These are phyloP conservation scores for Lepidium aucheri DNA, from an alignment of 345 rosid genomes.

Conservation along the genomic window DNA sequence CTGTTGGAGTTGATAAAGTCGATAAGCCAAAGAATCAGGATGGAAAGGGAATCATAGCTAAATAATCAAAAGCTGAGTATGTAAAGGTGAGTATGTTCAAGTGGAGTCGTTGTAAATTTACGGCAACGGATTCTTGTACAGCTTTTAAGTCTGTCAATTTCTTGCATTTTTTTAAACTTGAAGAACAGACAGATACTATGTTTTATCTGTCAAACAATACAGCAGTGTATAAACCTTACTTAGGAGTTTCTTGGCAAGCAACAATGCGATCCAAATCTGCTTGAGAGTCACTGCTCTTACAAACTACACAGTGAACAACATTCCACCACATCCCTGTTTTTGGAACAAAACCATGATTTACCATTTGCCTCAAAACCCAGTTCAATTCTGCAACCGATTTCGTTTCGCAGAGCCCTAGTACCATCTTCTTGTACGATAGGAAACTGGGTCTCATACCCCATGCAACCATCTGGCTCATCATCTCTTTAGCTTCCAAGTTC, in stretches of 20 bases:
- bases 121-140: conserved; percentile 12
- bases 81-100: not conserved
- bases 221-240: not conserved
- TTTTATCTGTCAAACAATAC: not conserved
- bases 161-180: not conserved
- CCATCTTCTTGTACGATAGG: conserved; percentile 52
- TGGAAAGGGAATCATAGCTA: not conserved
- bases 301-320: conserved; percentile 31
- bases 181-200: not conserved
- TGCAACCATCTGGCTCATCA: conserved; percentile 50
- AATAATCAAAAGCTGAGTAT: not conserved
- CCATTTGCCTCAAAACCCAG: conserved; percentile 67
- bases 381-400: conserved; percentile 47
- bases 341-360: conserved; percentile 70
- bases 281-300: not conserved
- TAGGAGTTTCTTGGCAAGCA: conserved; percentile 1
- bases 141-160: not conserved
- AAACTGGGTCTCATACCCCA: conserved; percentile 57
- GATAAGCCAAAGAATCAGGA: not conserved
- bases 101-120: conserved; percentile 10
- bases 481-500: conserved; percentile 48
- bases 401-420: conserved; percentile 48
- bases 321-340: conserved; percentile 68
- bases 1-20: not conserved
- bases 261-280: conserved; percentile 12